phyloP scores from a whole-genome alignment of 2,329 filamentous ascomycete species.

The Penicillium sp. region DNA sequence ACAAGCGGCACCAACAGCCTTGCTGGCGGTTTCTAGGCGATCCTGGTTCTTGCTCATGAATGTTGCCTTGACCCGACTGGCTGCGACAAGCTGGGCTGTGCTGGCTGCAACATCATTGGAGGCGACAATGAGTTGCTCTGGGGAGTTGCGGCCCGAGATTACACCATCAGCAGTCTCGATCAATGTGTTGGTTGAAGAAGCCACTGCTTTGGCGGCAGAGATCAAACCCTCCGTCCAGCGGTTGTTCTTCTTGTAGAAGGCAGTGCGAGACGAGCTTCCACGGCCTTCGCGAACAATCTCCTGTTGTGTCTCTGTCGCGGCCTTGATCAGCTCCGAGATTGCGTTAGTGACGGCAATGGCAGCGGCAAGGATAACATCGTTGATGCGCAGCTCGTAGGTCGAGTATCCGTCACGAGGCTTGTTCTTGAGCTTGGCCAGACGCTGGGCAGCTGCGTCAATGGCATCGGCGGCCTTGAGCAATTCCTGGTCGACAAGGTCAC shows the following conservation, averaged over 20 bases:
- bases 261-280: constrained; percentile 80
- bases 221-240: constrained; percentile 98
- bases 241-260: constrained; percentile 99
- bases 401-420: constrained; percentile 95
- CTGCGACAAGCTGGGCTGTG: constrained; percentile 93
- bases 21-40: constrained; percentile 82
- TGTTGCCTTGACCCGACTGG: constrained; percentile 91
- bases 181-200: constrained; percentile 86
- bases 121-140: constrained; percentile 95
- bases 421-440: constrained; percentile 87
- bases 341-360: constrained; percentile 91
- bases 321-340: constrained; percentile 91
- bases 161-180: constrained; percentile 98
- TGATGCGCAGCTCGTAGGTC: constrained; percentile 93
- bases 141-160: constrained; percentile 84
- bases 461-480: constrained; percentile 91
- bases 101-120: constrained; percentile 96
- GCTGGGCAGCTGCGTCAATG: constrained; percentile 86
- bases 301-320: constrained; percentile 86
- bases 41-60: constrained; percentile 99
- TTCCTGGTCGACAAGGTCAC: constrained; percentile 89
- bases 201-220: constrained; percentile 94
- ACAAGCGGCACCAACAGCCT: constrained; percentile 88
- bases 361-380: constrained; percentile 91
- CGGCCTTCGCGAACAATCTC: constrained; percentile 95